Base-by-base conservation (phyloP, 192 early-diverging fungal species). In the Backusella westeae region DNA sequence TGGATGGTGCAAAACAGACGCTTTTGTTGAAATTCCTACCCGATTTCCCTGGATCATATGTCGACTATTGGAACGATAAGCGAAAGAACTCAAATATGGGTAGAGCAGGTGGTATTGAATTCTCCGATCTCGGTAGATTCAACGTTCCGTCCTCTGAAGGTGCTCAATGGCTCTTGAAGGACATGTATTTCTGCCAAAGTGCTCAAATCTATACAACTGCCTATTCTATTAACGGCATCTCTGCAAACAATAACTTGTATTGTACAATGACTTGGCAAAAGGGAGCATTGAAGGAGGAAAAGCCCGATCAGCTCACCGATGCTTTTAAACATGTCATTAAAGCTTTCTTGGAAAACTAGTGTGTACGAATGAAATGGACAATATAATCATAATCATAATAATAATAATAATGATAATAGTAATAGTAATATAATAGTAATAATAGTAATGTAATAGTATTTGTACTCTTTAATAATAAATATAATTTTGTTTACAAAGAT, bases 101-200 rank as follows among this genome's bases (percentile, higher is more conserved):
- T 0, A 78, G 81, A 36, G 35, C 34, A 0, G 81, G 77, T 35
- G 78, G 81, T 17, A 14, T 82, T 4, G 81, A 82, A 21, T 42
- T 76, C 3, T 86, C 70, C 35, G 86, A 78, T 79, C 71, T 81
- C 12, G 76, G 80, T 34, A 36, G 44, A 39, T 79, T 71, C 34
- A 39, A 15, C 1, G 19, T 32, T 15, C 26, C 67, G 1, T 9
- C 32, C 26, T 65, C 39, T 6, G 34, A 69, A 4, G 34, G 35
- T 29, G 36, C 0, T 12, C 29, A 15, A 14, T 80, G 79, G 79
- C 44, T 34, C 6, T 1, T 80, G 21, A 34, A 53, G 4, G 44
- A 71, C 19, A 21, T 77, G 2, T 77, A 71, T 59, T 81, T 81
- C 36, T 74, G 67, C 29, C 80, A 81, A 34, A 77, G 75, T 65